Evolutionary conservation across 805 yeast genomes (phyloP), one percentile per base, ranked within the genome.

Genomic region (Metschnikowia amazonensis): DNA sequence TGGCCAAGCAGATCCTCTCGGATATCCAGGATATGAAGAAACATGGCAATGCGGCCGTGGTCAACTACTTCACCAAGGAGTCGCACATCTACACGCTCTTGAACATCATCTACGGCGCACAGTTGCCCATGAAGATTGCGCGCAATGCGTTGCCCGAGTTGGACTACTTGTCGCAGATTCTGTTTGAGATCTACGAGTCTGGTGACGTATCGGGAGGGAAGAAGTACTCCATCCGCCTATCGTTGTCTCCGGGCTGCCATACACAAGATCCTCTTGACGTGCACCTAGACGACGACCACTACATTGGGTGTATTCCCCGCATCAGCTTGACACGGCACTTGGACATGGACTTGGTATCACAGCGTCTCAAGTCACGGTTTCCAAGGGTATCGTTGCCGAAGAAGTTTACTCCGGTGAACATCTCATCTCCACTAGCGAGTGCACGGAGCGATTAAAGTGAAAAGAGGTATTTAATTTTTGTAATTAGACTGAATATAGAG

Each of bases 201-300:
- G 81, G 81, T 25, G 94, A 86, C 52, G 75, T 79, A 29, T 58
- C 53, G 11, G 83, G 84, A 7, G 82, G 80, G 43, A 87, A 88
- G 65, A 84, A 86, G 58, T 96, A 92, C 63, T 85, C 97, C 4
- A 85, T 94, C 45, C 77, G 98, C 59, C 75, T 94, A 49, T 84
- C 92, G n/a, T 75, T 94, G 56, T 86, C 97, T 4, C 98, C 99
- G 1, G 99, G 99, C 17, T 94, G 99, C 66, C 97, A 94, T 67
- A 90, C 98, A 0, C 96, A 89, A 59, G 96, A 92, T 65, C 99
- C 99, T 23, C 75, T 94, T 52, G 99, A 94, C 67, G 96, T 95
- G 37, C 97, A 92, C 65, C 74, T 94, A 38, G 99, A 94, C 67
- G 92, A 89, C 37, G 90, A 89, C 62, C 99, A 94, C 67, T 92